A percentile compares a stretch with the other conserved stretches of the same genome.
phyloP scores from a whole-genome alignment of 345 rosid genomes.

The Nephelium lappaceum region DNA sequence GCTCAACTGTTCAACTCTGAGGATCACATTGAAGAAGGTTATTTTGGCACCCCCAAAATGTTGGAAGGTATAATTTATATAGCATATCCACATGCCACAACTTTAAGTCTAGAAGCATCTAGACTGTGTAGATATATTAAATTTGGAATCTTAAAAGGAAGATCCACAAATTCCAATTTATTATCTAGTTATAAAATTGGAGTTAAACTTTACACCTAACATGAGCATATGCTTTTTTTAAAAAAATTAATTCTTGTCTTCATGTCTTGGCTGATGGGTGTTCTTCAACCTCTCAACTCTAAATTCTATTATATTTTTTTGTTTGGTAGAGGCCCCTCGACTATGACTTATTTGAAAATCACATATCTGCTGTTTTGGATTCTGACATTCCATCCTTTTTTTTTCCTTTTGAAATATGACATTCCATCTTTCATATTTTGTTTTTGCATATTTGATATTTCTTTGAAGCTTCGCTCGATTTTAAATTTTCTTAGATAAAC shows the following conservation, averaged over 20 bases:
- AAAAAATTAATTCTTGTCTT: neutral
- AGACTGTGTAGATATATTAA: neutral
- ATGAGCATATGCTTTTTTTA: neutral
- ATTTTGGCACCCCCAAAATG: neutral
- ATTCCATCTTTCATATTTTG: no score
- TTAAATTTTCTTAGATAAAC: neutral
- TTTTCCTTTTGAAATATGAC: no score
- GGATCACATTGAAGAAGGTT: no score
- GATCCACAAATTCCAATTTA: neutral
- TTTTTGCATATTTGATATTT: no score
- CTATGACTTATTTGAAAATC: conserved; percentile 3
- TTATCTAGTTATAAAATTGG: neutral
- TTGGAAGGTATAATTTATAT: neutral
- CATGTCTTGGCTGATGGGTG: neutral
- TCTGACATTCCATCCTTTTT: neutral
- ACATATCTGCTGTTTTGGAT: conserved; percentile 14
- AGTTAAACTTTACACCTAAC: neutral
- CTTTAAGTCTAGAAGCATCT: conserved; percentile 6
- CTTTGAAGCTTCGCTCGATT: neutral
- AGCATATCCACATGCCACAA: neutral
- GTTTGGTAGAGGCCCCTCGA: neutral
- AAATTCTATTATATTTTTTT: neutral
- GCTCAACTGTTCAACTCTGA: no score
- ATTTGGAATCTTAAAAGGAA: neutral
- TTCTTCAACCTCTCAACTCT: neutral